Evolutionary conservation across 2,329 filamentous ascomycete genomes (phyloP), one percentile per base, ranked within the genome.

Genomic region (Elsinoe fawcettii): DNA sequence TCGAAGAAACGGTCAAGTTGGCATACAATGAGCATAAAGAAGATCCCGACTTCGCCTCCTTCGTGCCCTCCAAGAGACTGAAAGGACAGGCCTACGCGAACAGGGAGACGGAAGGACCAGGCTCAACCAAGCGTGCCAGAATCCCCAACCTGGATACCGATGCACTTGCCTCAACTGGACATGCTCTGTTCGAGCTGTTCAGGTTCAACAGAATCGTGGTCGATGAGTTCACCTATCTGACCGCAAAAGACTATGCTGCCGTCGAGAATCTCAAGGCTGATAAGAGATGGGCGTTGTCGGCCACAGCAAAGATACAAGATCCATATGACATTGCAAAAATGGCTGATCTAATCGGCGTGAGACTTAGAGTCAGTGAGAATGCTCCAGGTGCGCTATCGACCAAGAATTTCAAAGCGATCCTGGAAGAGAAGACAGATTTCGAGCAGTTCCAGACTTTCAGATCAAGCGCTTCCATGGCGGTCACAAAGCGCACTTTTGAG

Each of bases 191-290:
- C 0, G 82, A 86, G 59, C 75, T 82, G 63, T 86, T 86, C 64
- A 67, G 71, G 1, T 87, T 81, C 65, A 79, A 79, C 56, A 74
- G 84, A 5, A 59, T 87, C 0, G 75, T 87, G 1, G 72, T 86
- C 1, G 84, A 87, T 60, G 84, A 87, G 61, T 86, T 81, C 61
- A 80, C 83, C 0, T 83, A 85, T 60, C 69, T 79, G 4, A 71
- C 73, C 44, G 64, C 70, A 14, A 66, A 75, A 51, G 69, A 73
- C 53, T 68, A 73, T 59, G 66, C 73, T 0, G 70, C 73, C 0
- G 68, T 82, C 4, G 69, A 74, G 5, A 70, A 69, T 0, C 63
- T 85, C 1, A 64, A 74, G 23, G 75, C 79, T 9, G 70, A 74
- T 41, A 80, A 78, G 39, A 77, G 76, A 56, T 86, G 83, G 83